Evolutionary conservation across 805 yeast species (phyloP).

Genomic region (Blastobotrys parvus): DNA sequence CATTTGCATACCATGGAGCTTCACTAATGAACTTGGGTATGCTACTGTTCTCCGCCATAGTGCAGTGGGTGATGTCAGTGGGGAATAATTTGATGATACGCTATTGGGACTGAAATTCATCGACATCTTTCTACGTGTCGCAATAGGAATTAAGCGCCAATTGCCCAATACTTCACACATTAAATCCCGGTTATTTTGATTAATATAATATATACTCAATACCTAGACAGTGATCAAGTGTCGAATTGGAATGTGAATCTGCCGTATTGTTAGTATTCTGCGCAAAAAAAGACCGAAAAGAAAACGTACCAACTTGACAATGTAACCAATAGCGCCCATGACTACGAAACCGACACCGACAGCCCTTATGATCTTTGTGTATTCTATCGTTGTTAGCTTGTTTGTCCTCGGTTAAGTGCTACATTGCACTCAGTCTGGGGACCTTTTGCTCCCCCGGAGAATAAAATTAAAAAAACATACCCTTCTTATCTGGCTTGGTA

Average conservation of each 20-base stretch:
- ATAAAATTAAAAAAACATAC: no score
- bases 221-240: conserved; percentile 73
- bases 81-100: no score
- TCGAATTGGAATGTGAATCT: conserved; percentile 89
- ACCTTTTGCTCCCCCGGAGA: no score
- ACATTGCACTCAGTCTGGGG: no score
- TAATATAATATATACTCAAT: conserved; percentile 12
- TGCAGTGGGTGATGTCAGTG: no score
- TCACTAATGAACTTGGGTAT: conserved; percentile 25
- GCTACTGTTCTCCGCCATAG: no score
- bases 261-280: no score
- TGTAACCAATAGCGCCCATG: conserved; percentile 97
- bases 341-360: conserved; percentile 95
- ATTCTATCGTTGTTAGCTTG: conserved; percentile 45
- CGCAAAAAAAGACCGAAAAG: neutral
- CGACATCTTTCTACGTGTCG: no score
- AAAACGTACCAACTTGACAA: conserved; percentile 68
- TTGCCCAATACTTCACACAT: no score
- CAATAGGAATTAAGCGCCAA: no score
- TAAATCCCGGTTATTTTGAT: conserved; percentile 27
- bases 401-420: neutral
- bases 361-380: conserved; percentile 80
- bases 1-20: conserved; percentile 28
- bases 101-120: no score
- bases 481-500: conserved; percentile 82